A percentile compares a stretch with the other conserved stretches of the same genome.
These are phyloP conservation scores for Flaveria robusta DNA, from an alignment of 129 eudicot genomes.

Conservation along the genomic window DNA sequence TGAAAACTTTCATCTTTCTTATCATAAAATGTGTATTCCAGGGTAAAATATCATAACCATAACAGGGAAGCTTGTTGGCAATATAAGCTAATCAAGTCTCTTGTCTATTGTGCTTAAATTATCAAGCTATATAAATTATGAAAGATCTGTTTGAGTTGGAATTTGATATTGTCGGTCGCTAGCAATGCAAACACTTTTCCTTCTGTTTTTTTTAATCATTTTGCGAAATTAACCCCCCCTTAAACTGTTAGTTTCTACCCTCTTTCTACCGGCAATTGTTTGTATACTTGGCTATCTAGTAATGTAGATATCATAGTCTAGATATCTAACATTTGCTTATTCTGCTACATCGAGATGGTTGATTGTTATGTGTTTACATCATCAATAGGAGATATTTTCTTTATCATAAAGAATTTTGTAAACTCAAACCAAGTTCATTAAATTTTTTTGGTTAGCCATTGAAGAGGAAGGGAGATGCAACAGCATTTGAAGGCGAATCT, in stretches of 20 bases:
- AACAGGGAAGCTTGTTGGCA: background rate
- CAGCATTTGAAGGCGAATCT: slow-evolving; percentile 52
- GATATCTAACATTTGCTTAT: slow-evolving; percentile 13
- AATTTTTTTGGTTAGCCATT: slow-evolving; percentile 41
- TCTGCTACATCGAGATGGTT: slow-evolving; percentile 11
- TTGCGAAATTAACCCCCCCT: background rate
- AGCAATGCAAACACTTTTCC: background rate
- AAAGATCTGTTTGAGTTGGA: background rate
- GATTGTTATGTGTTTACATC: slow-evolving; percentile 12
- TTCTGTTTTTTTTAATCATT: background rate
- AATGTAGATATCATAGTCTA: background rate
- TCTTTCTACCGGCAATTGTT: background rate
- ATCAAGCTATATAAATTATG: background rate
- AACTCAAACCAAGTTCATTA: background rate
- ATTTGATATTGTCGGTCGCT: background rate
- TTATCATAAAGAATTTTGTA: slow-evolving; percentile 2
- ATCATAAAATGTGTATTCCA: background rate
- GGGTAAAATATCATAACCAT: background rate
- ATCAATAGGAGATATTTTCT: background rate
- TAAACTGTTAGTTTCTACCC: background rate
- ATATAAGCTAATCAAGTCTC: slow-evolving; percentile 3
- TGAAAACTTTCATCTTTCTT: background rate
- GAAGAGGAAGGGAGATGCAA: slow-evolving; percentile 68
- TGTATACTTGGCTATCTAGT: background rate
- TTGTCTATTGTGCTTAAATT: background rate